These are phyloP conservation scores for Thoreauomyces humboldtii DNA, from an alignment of 192 early-diverging fungal species.

Conservation along the genomic window DNA sequence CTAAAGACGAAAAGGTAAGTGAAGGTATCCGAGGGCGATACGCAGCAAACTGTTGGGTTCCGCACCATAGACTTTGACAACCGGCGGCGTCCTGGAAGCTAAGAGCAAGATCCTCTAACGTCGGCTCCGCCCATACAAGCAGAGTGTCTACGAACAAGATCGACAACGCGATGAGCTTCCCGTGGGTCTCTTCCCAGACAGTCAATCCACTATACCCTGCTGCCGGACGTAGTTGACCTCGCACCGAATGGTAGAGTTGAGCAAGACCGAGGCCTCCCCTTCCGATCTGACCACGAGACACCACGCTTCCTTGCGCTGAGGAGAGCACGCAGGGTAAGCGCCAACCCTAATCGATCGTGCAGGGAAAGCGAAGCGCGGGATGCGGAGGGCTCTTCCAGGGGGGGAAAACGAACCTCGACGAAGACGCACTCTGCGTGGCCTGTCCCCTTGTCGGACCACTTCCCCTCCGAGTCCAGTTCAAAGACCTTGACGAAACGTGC, in stretches of 20 bases:
- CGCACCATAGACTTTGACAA: slow-evolving; percentile 77
- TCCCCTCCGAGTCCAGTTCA: slow-evolving; percentile 62
- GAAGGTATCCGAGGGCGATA: background rate
- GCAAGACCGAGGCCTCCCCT: slow-evolving; percentile 40
- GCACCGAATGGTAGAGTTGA: slow-evolving; percentile 69
- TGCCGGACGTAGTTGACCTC: slow-evolving; percentile 78
- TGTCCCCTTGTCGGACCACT: slow-evolving; percentile 85
- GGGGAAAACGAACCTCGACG: slow-evolving; percentile 51
- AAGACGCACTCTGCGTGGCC: slow-evolving; percentile 72
- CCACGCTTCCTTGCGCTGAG: slow-evolving; percentile 25
- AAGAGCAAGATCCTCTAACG: slow-evolving; percentile 79
- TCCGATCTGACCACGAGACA: slow-evolving; percentile 43
- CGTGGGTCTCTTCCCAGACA: background rate
- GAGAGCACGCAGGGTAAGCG: too few species aligned
- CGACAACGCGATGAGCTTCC: background rate
- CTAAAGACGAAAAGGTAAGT: slow-evolving; percentile 17
- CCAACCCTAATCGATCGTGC: too few species aligned
- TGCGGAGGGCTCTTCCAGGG: too few species aligned
- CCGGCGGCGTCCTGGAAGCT: slow-evolving; percentile 91
- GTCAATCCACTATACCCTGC: slow-evolving; percentile 62
- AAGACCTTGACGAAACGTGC: slow-evolving; percentile 79
- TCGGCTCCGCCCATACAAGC: slow-evolving; percentile 87
- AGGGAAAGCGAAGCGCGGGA: too few species aligned
- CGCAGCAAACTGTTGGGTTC: background rate
- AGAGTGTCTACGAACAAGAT: slow-evolving; percentile 60